Evolutionary conservation across 2,329 filamentous ascomycete genomes (phyloP).

Genomic region (Venturiaceae sp.): DNA sequence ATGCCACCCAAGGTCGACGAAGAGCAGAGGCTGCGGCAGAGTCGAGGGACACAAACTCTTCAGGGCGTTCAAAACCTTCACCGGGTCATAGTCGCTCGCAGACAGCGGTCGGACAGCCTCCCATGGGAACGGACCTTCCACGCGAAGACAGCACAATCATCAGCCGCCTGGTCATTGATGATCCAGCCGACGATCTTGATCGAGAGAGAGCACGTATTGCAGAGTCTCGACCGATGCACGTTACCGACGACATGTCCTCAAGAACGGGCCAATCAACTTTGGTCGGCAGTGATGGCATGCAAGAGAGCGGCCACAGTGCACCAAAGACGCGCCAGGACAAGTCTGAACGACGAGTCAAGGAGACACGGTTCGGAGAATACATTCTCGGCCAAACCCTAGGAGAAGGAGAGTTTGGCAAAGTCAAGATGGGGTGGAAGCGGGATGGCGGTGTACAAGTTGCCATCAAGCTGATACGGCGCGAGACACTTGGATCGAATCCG

Average conservation of each 20-base stretch:
- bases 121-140: slow-evolving; percentile 33
- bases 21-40: not conserved
- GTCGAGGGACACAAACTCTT: not conserved
- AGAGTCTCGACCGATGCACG: slow-evolving; percentile 39
- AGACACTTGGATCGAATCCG: slow-evolving; percentile 80
- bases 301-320: not conserved
- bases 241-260: slow-evolving; percentile 29
- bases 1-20: slow-evolving; percentile 15
- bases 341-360: slow-evolving; percentile 44
- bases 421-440: slow-evolving; percentile 97
- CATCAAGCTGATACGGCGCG: slow-evolving; percentile 93
- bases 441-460: slow-evolving; percentile 88
- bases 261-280: slow-evolving; percentile 25
- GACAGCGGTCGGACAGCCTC: slow-evolving; percentile 6
- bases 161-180: slow-evolving; percentile 65
- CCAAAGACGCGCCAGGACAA: slow-evolving; percentile 49
- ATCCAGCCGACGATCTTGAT: slow-evolving; percentile 63
- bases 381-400: slow-evolving; percentile 92
- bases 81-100: slow-evolving; percentile 8
- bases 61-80: slow-evolving; percentile 3
- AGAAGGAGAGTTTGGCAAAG: slow-evolving; percentile 97
- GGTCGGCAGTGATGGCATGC: slow-evolving; percentile 35
- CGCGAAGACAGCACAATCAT: slow-evolving; percentile 73
- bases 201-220: slow-evolving; percentile 61
- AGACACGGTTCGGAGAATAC: slow-evolving; percentile 89